phyloP scores from a whole-genome alignment of 73 alveolate genomes.

The Durusdinium trenchii region DNA sequence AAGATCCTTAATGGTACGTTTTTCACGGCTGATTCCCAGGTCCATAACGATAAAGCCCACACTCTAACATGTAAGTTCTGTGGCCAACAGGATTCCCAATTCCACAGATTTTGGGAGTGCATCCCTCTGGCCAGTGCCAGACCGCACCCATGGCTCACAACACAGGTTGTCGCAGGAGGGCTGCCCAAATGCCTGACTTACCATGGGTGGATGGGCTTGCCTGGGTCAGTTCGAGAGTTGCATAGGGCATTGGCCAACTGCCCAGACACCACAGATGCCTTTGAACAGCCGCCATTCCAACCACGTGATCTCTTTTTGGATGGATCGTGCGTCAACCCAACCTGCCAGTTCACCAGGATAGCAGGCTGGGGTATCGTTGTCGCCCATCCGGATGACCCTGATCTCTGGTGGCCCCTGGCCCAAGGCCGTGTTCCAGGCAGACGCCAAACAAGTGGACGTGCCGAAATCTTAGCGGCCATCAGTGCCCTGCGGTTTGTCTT shows the following conservation, averaged over 20 bases:
- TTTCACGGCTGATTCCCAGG: not conserved
- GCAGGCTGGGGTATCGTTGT: not conserved
- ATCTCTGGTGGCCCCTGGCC: not conserved
- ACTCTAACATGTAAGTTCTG: not conserved
- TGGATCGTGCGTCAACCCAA: not conserved
- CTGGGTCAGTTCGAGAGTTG: not conserved
- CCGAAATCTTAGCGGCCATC: not conserved
- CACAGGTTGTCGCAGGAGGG: not conserved
- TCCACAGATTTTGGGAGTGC: not conserved
- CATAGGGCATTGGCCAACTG: not conserved
- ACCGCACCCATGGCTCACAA: not conserved
- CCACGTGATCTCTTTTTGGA: not conserved
- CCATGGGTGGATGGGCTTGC: constrained; percentile 31
- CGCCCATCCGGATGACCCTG: not conserved
- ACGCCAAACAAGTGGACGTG: not conserved
- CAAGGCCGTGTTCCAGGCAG: not conserved
- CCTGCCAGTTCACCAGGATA: not conserved
- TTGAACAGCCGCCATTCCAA: not conserved
- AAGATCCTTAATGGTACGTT: not conserved
- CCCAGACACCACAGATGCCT: not conserved
- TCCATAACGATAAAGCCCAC: too few relatives aligned
- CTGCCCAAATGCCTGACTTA: not conserved
- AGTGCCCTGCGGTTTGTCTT: not conserved
- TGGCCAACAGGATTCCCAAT: not conserved
- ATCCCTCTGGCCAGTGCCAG: not conserved